Percentiles rank a stretch among this genome's conserved stretches.
Evolutionary conservation across 1,284 basidiomycete species (phyloP).

Genomic region (Pisolithus thermaeus): DNA sequence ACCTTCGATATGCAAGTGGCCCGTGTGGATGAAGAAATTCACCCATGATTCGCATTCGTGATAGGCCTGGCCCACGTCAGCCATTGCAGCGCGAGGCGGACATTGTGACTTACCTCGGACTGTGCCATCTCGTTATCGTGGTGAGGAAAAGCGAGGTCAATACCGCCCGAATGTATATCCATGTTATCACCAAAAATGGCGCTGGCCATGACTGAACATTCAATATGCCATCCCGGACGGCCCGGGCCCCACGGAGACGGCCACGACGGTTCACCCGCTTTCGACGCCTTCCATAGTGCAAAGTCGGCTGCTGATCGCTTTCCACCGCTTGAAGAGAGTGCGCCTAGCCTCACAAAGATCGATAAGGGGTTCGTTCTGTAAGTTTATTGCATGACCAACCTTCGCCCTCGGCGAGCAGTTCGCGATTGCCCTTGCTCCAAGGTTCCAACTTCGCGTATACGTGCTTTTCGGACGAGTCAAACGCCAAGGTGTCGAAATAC

Average conservation of each 20-base stretch:
- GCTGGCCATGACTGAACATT: constrained; percentile 98
- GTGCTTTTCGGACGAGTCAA: constrained; percentile 72
- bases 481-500: constrained; percentile 91
- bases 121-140: constrained; percentile 99
- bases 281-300: constrained; percentile 97
- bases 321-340: constrained; percentile 56
- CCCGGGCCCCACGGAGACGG: constrained; percentile 94
- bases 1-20: constrained; percentile 97
- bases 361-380: constrained; percentile 2
- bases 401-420: constrained; percentile 91
- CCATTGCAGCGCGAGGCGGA: constrained; percentile 6
- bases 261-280: constrained; percentile 98
- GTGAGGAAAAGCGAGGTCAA: constrained; percentile 97
- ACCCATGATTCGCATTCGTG: constrained; percentile 94
- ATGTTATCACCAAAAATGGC: constrained; percentile 89
- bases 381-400: constrained; percentile 40
- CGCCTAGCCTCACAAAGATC: constrained; percentile 36
- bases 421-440: constrained; percentile 90
- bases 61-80: constrained; percentile 59
- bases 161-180: constrained; percentile 98
- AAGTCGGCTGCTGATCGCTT: constrained; percentile 80
- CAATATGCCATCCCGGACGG: constrained; percentile 99
- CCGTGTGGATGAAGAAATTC: constrained; percentile 98
- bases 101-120: constrained; percentile 64
- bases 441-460: constrained; percentile 95